phyloP scores from a whole-genome alignment of 768 basidiomycete genomes.

The Paxillus rubicundulus region DNA sequence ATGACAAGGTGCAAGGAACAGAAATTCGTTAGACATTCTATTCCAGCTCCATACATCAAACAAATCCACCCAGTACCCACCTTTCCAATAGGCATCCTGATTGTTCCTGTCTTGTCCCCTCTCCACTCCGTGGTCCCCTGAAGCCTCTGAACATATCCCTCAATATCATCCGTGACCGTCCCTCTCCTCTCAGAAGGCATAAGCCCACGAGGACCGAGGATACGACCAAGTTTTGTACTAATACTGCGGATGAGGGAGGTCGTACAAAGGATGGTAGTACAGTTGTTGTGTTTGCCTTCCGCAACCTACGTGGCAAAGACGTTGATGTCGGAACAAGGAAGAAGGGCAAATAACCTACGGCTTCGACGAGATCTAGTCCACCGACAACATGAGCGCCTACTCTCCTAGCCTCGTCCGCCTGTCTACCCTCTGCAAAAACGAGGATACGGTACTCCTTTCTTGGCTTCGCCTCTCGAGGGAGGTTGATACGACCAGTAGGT shows the following conservation, averaged over 20 bases:
- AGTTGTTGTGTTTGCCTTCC: constrained; percentile 66
- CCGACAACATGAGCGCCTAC: constrained; percentile 93
- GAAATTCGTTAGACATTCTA: too few species aligned
- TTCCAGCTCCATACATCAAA: neutral
- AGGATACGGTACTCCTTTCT: constrained; percentile 73
- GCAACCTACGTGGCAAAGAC: constrained; percentile 50
- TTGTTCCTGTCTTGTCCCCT: constrained; percentile 82
- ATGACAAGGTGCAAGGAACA: neutral
- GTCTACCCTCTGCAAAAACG: constrained; percentile 88
- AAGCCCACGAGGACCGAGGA: constrained; percentile 84
- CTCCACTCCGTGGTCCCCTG: constrained; percentile 90
- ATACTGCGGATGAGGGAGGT: constrained; percentile 76
- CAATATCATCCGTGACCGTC: constrained; percentile 89
- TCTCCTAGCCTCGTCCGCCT: constrained; percentile 76
- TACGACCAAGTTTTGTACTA: constrained; percentile 73
- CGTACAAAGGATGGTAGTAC: constrained; percentile 80
- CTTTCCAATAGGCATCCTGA: constrained; percentile 77
- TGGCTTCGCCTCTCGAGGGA: constrained; percentile 78
- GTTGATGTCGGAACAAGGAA: neutral
- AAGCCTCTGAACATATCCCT: constrained; percentile 73
- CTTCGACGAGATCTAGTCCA: constrained; percentile 84
- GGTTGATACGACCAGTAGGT: constrained; percentile 84
- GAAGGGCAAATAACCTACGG: constrained; percentile 47
- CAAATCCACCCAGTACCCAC: constrained; percentile 39
- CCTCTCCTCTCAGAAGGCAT: constrained; percentile 96